A percentile compares a stretch with the other conserved stretches of the same genome.
Conservation (phyloP, 2,329 filamentous ascomycete genomes). For the Bipolaris gigantea region DNA sequence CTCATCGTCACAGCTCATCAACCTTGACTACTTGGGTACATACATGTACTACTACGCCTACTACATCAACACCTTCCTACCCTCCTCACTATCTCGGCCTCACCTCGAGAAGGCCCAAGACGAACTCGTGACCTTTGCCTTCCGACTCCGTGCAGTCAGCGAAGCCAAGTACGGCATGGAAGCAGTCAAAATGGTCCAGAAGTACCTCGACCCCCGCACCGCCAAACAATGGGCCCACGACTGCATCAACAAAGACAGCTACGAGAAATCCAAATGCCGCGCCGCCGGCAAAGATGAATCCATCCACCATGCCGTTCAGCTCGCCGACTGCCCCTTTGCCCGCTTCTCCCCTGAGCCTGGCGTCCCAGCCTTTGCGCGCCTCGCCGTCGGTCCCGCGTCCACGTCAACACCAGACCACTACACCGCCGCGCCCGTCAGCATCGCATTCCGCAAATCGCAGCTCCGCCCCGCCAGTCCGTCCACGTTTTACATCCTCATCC, state of each 20-base stretch:
- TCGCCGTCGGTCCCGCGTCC: constrained; percentile 31
- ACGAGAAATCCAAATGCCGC: constrained; percentile 25
- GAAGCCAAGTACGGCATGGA: constrained; percentile 20
- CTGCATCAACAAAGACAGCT: constrained; percentile 26
- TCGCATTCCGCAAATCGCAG: constrained; percentile 18
- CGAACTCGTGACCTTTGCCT: constrained; percentile 33
- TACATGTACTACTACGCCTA: constrained; percentile 41
- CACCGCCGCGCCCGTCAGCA: constrained; percentile 26
- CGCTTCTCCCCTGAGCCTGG: constrained; percentile 10
- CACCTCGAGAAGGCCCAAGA: constrained; percentile 36
- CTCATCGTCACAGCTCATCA: constrained; percentile 25
- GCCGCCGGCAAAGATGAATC: constrained; percentile 20
- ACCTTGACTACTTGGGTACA: constrained; percentile 20
- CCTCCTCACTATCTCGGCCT: constrained; percentile 15
- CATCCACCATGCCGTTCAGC: constrained; percentile 31
- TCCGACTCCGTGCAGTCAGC: constrained; percentile 30
- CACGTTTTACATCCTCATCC: constrained; percentile 28
- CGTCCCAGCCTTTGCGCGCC: constrained; percentile 29
- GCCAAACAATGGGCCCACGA: constrained; percentile 28
- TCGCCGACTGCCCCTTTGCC: constrained; percentile 34
- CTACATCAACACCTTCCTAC: constrained; percentile 37
- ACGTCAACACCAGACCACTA: constrained; percentile 12
- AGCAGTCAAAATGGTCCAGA: constrained; percentile 27
- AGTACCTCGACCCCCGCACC: constrained; percentile 23
- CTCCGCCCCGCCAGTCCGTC: constrained; percentile 21